Base-by-base conservation (phyloP, 768 basidiomycete genomes). In the Serendipita vermifera region DNA sequence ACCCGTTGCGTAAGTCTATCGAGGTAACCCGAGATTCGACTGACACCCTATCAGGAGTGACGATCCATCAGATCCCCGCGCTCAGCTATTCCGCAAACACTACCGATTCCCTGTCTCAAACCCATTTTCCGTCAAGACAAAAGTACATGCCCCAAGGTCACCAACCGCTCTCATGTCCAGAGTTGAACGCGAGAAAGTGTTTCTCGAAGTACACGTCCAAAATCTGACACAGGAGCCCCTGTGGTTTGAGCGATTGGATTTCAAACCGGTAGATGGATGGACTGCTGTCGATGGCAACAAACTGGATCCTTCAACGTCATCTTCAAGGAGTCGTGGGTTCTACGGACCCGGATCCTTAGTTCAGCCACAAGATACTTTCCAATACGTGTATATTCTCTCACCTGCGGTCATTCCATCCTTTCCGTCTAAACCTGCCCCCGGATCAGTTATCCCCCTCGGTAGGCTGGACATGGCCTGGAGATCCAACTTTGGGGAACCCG, bases 51-150 rank as follows among this genome's bases (percentile, higher is more conserved):
- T n/a, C n/a, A n/a, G n/a, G n/a, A n/a, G n/a, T n/a, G 75, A 78
- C 54, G 75, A 80, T 39, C 64, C 70, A 0, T 71, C 72, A 29
- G 83, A 85, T 63, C 74, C 77, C 11, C 69, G 66, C 33, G 59
- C 83, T 27, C 81, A 84, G 64, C 81, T 80, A 24, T 89, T 93
- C 66, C 77, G 85, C 54, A 88, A 91, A 66, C 92, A 88, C 69
- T 90, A 92, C 71, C 92, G 91, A 65, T 94, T 93, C 68, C 79
- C 79, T 48, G 89, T 92, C 24, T 85, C 83, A n/a, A 93, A 94
- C 62, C 93, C 93, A 1, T 72, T 97, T 13, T 89, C 89, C 0
- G 92, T 97, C 57, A 94, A 94, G 69, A 96, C 92, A 13, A 93
- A 93, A 67, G 88, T 94, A 0, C 88, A 96, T 66, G 64, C 73